Conservation (phyloP, 1,284 basidiomycete genomes). For the Quambalaria eucalypti region DNA sequence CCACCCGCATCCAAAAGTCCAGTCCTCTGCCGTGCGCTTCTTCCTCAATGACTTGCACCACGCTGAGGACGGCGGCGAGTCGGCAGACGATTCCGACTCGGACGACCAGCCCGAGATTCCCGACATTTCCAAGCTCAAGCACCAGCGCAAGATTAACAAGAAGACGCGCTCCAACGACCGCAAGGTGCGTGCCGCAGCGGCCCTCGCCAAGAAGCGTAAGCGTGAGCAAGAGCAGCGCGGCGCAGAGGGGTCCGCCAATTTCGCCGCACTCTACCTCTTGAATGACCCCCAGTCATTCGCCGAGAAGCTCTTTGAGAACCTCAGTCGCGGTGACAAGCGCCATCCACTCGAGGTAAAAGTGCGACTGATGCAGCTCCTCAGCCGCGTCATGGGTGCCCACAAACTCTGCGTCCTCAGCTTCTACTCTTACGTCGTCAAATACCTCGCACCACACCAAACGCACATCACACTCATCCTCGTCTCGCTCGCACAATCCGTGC, state of each 20-base stretch:
- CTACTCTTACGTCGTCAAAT: constrained; percentile 89
- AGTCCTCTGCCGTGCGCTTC: constrained; percentile 92
- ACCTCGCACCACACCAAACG: constrained; percentile 84
- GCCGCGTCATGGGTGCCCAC: constrained; percentile 87
- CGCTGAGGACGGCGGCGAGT: constrained; percentile 21
- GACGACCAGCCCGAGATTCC: constrained; percentile 22
- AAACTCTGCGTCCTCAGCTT: constrained; percentile 90
- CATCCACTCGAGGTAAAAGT: constrained; percentile 88
- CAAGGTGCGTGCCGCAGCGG: constrained; percentile 37
- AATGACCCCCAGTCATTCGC: constrained; percentile 93
- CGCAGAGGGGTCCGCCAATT: constrained; percentile 56
- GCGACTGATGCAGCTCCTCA: constrained; percentile 89
- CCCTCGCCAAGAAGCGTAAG: constrained; percentile 28
- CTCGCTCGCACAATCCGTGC: constrained; percentile 86
- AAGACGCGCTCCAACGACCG: constrained; percentile 40
- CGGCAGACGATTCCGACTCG: constrained; percentile 19
- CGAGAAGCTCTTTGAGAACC: constrained; percentile 82
- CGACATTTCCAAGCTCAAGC: constrained; percentile 31
- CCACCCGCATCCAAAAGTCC: constrained; percentile 88
- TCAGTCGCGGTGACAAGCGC: constrained; percentile 69
- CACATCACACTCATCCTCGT: constrained; percentile 90
- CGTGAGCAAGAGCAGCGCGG: constrained; percentile 13
- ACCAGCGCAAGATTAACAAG: constrained; percentile 42
- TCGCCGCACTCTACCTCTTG: constrained; percentile 84
- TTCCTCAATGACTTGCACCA: constrained; percentile 64